A percentile compares a stretch with the other conserved stretches of the same genome.
phyloP scores from a whole-genome alignment of 176 grass and related monocot genomes.

The bread wheat (Triticum aestivum) region DNA sequence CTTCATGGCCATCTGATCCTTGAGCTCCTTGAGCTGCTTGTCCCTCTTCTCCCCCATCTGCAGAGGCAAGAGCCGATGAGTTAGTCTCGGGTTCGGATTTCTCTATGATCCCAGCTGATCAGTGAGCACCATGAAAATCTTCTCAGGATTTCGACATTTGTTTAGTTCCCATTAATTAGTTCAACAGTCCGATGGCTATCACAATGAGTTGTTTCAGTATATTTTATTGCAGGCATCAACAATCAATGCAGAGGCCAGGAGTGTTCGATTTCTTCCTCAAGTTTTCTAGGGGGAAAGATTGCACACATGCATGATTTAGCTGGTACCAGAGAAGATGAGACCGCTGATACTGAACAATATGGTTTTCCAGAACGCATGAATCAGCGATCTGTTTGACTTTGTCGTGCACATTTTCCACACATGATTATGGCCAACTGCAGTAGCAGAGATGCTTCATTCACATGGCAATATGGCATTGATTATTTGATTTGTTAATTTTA shows the following conservation, averaged over 20 bases:
- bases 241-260: background rate
- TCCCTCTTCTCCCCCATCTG: constrained; percentile 89
- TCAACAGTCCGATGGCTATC: background rate
- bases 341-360: background rate
- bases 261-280: background rate
- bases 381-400: constrained; percentile 32
- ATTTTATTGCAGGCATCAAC: background rate
- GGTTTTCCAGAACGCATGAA: background rate
- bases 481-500: constrained; percentile 45
- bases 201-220: background rate
- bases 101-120: background rate
- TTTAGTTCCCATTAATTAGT: background rate
- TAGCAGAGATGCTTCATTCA: constrained; percentile 24
- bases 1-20: constrained; percentile 63
- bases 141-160: background rate
- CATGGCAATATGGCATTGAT: constrained; percentile 16
- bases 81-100: background rate
- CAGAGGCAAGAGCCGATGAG: constrained; percentile 19
- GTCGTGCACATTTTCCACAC: constrained; percentile 7
- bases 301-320: background rate
- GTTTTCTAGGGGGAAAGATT: background rate
- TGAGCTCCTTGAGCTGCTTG: constrained; percentile 82
- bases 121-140: background rate
- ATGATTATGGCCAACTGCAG: constrained; percentile 24
- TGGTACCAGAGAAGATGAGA: background rate